Percentiles rank a stretch among this genome's conserved stretches.
These are phyloP conservation scores for Phytopythium chamaehyphon DNA, from an alignment of 352 stramenopile species.

Conservation along the genomic window DNA sequence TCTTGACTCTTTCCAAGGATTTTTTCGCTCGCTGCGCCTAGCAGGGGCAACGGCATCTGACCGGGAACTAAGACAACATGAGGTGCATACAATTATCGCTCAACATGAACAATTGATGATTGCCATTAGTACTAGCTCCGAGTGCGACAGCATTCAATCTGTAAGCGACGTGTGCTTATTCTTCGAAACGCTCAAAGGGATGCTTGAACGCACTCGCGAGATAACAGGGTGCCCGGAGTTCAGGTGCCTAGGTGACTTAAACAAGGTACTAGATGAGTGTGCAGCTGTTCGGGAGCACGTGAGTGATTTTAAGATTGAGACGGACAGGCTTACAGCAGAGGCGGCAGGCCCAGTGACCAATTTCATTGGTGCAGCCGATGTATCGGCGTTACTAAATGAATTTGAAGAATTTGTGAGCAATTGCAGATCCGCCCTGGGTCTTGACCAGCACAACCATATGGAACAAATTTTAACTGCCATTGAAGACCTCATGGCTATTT, in stretches of 20 bases:
- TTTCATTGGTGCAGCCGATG: neutral
- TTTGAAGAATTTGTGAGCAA: neutral
- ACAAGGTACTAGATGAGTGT: conserved; percentile 20
- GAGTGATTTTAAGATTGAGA: conserved; percentile 1
- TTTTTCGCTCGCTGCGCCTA: conserved; percentile 1
- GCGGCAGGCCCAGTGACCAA: neutral
- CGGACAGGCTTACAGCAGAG: neutral
- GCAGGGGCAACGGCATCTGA: neutral
- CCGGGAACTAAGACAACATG: conserved; percentile 3
- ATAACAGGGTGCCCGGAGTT: conserved; percentile 16
- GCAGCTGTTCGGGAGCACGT: conserved; percentile 12
- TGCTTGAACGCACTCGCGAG: conserved; percentile 16
- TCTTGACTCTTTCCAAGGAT: neutral
- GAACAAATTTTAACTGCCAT: conserved; percentile 25
- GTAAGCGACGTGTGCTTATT: conserved; percentile 14
- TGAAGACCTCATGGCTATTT: conserved; percentile 37
- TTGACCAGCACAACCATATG: neutral
- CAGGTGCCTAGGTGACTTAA: conserved; percentile 12
- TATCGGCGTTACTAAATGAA: neutral
- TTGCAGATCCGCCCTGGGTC: neutral
- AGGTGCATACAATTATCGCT: conserved; percentile 14
- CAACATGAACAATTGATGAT: conserved; percentile 18
- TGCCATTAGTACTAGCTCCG: conserved; percentile 10
- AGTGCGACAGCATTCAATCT: conserved; percentile 15
- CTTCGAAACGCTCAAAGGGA: conserved; percentile 13